phyloP scores from a whole-genome alignment of 306 rosid species.

The Lathyrus tuberosus region DNA sequence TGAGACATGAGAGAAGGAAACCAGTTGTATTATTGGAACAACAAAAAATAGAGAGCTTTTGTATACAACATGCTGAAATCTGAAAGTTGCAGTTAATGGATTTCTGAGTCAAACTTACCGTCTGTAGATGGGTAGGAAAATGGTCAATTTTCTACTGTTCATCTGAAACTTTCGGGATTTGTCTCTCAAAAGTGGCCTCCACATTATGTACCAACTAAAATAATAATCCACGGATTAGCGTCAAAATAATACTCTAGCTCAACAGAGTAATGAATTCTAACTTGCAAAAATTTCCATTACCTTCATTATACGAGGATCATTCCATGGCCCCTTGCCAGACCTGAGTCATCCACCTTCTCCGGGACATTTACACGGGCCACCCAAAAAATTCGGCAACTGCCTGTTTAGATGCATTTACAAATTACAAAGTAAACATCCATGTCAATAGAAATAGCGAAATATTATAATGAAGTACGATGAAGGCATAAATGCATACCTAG shows the following conservation, averaged over 20 bases:
- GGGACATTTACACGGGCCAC: slow-evolving; percentile 89
- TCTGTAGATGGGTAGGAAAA: slow-evolving; percentile 48
- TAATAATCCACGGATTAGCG: slow-evolving; percentile 42
- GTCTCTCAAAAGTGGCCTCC: slow-evolving; percentile 71
- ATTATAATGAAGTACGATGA: slow-evolving; percentile 6
- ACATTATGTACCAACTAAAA: slow-evolving; percentile 71
- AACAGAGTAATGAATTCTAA: slow-evolving; percentile 27
- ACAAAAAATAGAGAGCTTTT: too few species aligned
- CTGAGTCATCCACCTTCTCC: slow-evolving; percentile 89
- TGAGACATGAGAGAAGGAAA: slow-evolving; percentile 37
- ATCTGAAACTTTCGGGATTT: slow-evolving; percentile 53
- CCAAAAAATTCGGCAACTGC: slow-evolving; percentile 95
- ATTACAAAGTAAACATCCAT: slow-evolving; percentile 32
- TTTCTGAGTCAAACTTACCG: slow-evolving; percentile 50
- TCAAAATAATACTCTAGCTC: slow-evolving; percentile 31
- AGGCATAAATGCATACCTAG: slow-evolving; percentile 54
- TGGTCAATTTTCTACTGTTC: slow-evolving; percentile 56
- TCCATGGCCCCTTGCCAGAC: slow-evolving; percentile 97
- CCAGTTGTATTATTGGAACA: too few species aligned
- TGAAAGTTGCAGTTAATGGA: too few species aligned
- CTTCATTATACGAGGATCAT: slow-evolving; percentile 87
- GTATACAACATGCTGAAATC: too few species aligned
- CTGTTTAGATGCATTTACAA: slow-evolving; percentile 54
- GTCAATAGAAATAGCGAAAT: slow-evolving; percentile 4
- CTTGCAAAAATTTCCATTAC: slow-evolving; percentile 43